Base-by-base conservation (phyloP, 306 rosid species). In the Astragalus membranaceus region DNA sequence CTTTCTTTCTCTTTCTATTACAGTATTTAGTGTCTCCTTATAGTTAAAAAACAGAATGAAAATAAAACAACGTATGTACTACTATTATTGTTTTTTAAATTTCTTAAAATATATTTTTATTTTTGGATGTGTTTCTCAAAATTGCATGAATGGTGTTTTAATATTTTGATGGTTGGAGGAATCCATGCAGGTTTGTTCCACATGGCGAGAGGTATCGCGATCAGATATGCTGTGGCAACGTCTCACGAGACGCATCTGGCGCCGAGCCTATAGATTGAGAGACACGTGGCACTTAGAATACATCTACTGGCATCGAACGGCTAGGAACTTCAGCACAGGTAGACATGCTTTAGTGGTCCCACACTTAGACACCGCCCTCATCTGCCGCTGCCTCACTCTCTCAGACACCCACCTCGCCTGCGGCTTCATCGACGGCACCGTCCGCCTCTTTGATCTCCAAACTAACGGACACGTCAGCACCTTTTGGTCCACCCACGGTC, bases 341-440 rank as follows among this genome's bases (percentile, higher is more conserved):
- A 76, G 72, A 48, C 77, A 71, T 17, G 0, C 49, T 2, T 72
- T 73, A 10, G 4, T 71, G 3, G 8, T 64, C 9, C 88, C 86
- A 4, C 66, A n/a, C 13, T 85, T 81, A 0, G 87, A 87, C 1
- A 74, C 11, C 4, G 62, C 73, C 5, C 75, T 84, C 41, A 59
- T 75, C 0, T 95, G 99, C 67, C 91, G 99, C 2, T 87, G 88
- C 68, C 82, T 95, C 30, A 12, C 96, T 0, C 89, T 95, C 65
- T 86, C 97, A 14, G 97, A 86, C 29, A 44, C 26, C 6, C 75
- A 86, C 69, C 76, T 95, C 1, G 97, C 95, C 0, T 91, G 97
- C 23, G 99, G 99, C 2, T 95, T 86, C 20, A 72, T 88, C 0
- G 96, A 95, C 33, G 99, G 97, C 9, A 79, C 88, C 0, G 93